These are phyloP conservation scores for Metschnikowia anglica DNA, from an alignment of 805 yeast species.

Conservation along the genomic window DNA sequence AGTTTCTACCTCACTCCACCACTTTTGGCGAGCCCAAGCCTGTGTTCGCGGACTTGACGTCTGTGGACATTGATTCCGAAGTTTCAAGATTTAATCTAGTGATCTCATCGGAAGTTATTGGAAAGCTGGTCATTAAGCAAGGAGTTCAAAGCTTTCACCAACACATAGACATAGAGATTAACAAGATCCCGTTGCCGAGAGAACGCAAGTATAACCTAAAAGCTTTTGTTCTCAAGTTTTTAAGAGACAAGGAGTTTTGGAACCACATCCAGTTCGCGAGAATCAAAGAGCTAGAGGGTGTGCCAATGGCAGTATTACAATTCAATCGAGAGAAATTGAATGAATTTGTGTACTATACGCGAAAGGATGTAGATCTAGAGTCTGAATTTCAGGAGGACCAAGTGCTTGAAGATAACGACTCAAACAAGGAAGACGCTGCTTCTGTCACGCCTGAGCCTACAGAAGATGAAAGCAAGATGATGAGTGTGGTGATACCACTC, in stretches of 20 bases:
- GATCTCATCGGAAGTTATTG: conserved; percentile 10
- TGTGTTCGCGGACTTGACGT: conserved; percentile 11
- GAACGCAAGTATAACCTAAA: conserved; percentile 19
- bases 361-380: conserved; percentile 5
- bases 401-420: not conserved
- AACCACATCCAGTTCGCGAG: conserved; percentile 13
- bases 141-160: conserved; percentile 5
- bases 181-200: conserved; percentile 16
- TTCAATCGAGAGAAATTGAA: conserved; percentile 17
- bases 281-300: conserved; percentile 13
- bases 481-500: conserved; percentile 20
- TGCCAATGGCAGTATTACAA: conserved; percentile 15
- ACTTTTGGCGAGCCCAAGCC: conserved; percentile 26
- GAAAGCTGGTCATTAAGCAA: conserved; percentile 13
- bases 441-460: not conserved
- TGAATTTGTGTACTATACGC: conserved; percentile 16
- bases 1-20: conserved; percentile 27
- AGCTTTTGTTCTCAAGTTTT: conserved; percentile 17
- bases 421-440: conserved; percentile 4
- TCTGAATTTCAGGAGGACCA: not conserved
- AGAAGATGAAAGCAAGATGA: conserved; percentile 14
- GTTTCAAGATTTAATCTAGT: conserved; percentile 13
- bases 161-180: not conserved
- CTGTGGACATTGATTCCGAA: conserved; percentile 1
- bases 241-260: conserved; percentile 13